Percentiles rank a stretch among this genome's conserved stretches.
phyloP scores from a whole-genome alignment of 1,139 yeast genomes.

The Pichiaceae sp. region DNA sequence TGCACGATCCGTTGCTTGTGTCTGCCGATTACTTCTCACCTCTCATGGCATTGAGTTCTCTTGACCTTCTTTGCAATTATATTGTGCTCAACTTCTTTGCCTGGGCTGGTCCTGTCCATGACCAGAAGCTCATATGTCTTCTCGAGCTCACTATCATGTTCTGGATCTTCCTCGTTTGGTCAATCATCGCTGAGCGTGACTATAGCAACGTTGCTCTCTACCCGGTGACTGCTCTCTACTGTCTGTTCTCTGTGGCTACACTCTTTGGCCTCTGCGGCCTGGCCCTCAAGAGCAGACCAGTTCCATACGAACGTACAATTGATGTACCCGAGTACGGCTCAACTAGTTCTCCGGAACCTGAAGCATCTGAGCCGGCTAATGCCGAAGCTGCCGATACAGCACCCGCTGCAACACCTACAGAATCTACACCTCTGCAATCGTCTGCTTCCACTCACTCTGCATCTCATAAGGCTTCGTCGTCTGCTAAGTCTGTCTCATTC shows the following conservation, averaged over 20 bases:
- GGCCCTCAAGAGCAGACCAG: constrained; percentile 19
- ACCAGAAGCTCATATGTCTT: constrained; percentile 62
- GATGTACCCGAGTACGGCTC: constrained; percentile 18
- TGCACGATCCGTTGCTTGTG: constrained; percentile 46
- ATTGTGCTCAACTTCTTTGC: constrained; percentile 44
- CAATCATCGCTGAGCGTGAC: constrained; percentile 39
- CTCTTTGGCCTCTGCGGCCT: constrained; percentile 46
- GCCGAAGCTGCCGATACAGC: neutral
- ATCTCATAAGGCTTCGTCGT: constrained; percentile 5
- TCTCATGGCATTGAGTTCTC: constrained; percentile 33
- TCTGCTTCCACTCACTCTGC: constrained; percentile 1
- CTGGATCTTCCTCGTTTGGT: constrained; percentile 48
- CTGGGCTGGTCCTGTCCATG: constrained; percentile 51
- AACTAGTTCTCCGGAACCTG: constrained; percentile 1
- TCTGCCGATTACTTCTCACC: constrained; percentile 49
- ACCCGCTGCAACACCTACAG: neutral
- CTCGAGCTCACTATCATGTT: constrained; percentile 45
- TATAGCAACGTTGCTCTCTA: constrained; percentile 58
- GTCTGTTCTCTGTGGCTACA: constrained; percentile 42
- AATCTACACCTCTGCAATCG: constrained; percentile 4
- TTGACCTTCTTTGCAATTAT: constrained; percentile 49
- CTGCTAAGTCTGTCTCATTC: neutral
- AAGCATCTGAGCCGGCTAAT: neutral
- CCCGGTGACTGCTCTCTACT: constrained; percentile 40
- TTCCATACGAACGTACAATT: constrained; percentile 10